These are phyloP conservation scores for Pseudogymnoascus sp. DNA, from an alignment of 2,329 filamentous ascomycete genomes.

Conservation along the genomic window DNA sequence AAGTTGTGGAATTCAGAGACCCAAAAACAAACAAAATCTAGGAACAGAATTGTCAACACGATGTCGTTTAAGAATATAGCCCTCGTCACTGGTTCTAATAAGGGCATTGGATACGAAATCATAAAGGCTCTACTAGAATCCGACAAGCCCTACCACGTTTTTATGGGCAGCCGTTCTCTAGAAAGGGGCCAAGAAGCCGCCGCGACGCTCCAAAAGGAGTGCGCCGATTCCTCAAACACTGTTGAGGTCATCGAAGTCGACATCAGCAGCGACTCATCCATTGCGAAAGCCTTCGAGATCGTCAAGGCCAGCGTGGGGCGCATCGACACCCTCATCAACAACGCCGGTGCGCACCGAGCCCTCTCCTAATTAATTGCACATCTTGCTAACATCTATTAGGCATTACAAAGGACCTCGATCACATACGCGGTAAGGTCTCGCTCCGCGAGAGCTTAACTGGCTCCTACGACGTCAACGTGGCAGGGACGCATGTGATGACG, in stretches of 20 bases:
- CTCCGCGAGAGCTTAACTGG: conserved; percentile 21
- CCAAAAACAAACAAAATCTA: neutral
- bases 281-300: conserved; percentile 17
- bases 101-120: conserved; percentile 35
- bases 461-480: conserved; percentile 28
- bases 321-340: conserved; percentile 20
- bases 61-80: conserved; percentile 18
- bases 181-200: conserved; percentile 30
- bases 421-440: conserved; percentile 20
- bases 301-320: conserved; percentile 14
- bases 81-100: conserved; percentile 35
- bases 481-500: conserved; percentile 25
- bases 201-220: conserved; percentile 26
- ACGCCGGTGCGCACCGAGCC: conserved; percentile 16
- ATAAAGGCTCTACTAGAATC: conserved; percentile 32
- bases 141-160: conserved; percentile 31
- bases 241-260: conserved; percentile 17
- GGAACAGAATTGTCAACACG: neutral
- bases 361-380: neutral
- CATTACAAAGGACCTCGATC: conserved; percentile 25
- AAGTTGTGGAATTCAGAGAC: neutral
- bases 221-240: conserved; percentile 23
- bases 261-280: conserved; percentile 19
- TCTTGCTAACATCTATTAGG: conserved; percentile 13
- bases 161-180: conserved; percentile 31